Base-by-base conservation (phyloP, 495 filamentous ascomycete species). In the Aspergillus panamensis region DNA sequence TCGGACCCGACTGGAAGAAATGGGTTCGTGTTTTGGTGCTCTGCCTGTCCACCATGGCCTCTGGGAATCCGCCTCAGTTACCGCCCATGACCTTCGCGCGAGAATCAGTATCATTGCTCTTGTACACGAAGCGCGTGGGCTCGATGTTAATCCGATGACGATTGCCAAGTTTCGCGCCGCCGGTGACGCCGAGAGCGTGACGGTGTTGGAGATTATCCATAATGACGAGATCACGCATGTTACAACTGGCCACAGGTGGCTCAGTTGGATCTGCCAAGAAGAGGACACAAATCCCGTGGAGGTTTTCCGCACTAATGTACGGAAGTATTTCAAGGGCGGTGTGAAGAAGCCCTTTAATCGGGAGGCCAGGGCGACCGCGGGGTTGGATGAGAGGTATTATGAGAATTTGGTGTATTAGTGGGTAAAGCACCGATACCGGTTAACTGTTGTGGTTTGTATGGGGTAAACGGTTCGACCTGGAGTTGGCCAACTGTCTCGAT, bases 211-310 rank as follows among this genome's bases (percentile, higher is more conserved):
- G 44, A 59, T 82, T 3, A 82, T 82, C 19, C 79, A 82, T 16
- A 79, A 80, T 29, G 79, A 82, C 45, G 79, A 82, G 48, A 80
- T 82, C 31, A 82, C 79, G 0, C 79, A 82, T 52, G 79, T 82
- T n/a, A 80, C 79, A 0, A 82, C 79, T 6, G 79, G 79, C 12
- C 78, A 82, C 48, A 62, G 79, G 10, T 82, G 79, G 79, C 58
- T 82, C 20, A 75, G 72, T 4, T 82, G 79, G 79, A 80, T 82
- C 17, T 82, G 79, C 55, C 65, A 69, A 12, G 69, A 82, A 42
- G 79, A 82, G 57, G 69, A 68, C 8, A 79, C 75, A 0, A 76
- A 80, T 43, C 77, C 79, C 1, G 75, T 82, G 3, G 69, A 77
- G 44, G 75, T 82, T 8, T 82, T 82, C 63, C 77, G 78, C 1